Evolutionary conservation across 2,329 filamentous ascomycete species (phyloP).

Genomic region (Xylaria multiplex): DNA sequence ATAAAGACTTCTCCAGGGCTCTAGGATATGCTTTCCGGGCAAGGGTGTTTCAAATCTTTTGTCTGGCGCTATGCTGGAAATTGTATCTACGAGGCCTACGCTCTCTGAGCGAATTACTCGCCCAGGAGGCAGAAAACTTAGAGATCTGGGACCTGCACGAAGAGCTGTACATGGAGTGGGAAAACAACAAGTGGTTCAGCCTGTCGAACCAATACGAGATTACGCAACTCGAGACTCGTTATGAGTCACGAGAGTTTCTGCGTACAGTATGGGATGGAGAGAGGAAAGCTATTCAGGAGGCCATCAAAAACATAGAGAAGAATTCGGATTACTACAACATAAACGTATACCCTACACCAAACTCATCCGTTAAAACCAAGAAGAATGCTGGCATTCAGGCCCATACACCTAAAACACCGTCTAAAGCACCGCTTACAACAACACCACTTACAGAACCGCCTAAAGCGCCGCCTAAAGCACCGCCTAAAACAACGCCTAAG

Average conservation of each 20-base stretch:
- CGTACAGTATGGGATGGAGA: constrained; percentile 13
- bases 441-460: no score
- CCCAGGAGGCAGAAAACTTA: constrained; percentile 18
- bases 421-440: no score
- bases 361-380: no score
- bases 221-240: constrained; percentile 22
- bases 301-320: neutral
- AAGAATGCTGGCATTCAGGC: no score
- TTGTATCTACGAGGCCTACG: neutral
- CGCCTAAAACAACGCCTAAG: no score
- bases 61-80: constrained; percentile 20
- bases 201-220: constrained; percentile 6
- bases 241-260: constrained; percentile 5
- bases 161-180: constrained; percentile 38
- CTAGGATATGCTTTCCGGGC: constrained; percentile 26
- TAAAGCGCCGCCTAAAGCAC: no score
- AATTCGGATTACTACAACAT: neutral
- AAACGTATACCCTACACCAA: neutral
- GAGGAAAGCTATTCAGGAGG: constrained; percentile 2
- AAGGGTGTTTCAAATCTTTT: constrained; percentile 18
- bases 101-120: constrained; percentile 17
- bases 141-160: constrained; percentile 36
- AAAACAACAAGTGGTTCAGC: constrained; percentile 29
- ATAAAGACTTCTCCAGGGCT: constrained; percentile 21
- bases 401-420: no score